A percentile compares a stretch with the other conserved stretches of the same genome.
These are phyloP conservation scores for Cercophora scortea DNA, from an alignment of 495 filamentous ascomycete genomes.

Conservation along the genomic window DNA sequence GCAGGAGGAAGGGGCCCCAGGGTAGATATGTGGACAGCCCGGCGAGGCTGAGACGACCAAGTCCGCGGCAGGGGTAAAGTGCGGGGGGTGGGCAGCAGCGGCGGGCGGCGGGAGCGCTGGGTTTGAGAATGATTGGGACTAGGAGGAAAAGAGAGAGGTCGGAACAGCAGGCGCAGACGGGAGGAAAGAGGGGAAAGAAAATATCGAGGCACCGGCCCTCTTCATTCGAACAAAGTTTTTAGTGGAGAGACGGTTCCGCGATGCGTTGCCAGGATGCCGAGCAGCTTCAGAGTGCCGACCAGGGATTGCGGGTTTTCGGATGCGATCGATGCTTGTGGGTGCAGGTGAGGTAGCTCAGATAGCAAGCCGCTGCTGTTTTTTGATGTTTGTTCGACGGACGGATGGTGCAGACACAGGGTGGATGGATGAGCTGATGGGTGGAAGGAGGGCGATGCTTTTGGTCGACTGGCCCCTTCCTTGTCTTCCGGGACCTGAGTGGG, in stretches of 20 bases:
- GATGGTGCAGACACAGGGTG: not conserved
- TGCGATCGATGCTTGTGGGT: no score
- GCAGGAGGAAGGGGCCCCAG: constrained; percentile 10
- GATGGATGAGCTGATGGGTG: constrained; percentile 5
- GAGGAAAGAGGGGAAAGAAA: constrained; percentile 6
- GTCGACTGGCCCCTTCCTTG: constrained; percentile 1
- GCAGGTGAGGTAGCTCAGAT: no score
- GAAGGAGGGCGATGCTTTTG: constrained; percentile 9
- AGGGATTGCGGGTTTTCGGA: no score
- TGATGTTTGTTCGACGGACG: constrained; percentile 6
- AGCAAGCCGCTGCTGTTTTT: not conserved
- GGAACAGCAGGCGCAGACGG: constrained; percentile 10
- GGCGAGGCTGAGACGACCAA: constrained; percentile 28
- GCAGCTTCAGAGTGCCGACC: no score
- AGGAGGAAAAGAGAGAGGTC: constrained; percentile 16
- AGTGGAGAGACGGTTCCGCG: not conserved
- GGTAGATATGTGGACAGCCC: constrained; percentile 24
- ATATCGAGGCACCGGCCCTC: constrained; percentile 3
- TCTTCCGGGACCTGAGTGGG: constrained; percentile 18
- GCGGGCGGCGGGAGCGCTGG: constrained; percentile 1
- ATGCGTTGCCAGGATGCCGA: no score
- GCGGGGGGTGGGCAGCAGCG: constrained; percentile 13
- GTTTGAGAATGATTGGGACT: constrained; percentile 28
- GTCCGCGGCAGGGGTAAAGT: constrained; percentile 25
- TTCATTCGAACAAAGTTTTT: constrained; percentile 11